Base-by-base conservation (phyloP, 192 early-diverging fungal genomes). In the Piromyces finnis region DNA sequence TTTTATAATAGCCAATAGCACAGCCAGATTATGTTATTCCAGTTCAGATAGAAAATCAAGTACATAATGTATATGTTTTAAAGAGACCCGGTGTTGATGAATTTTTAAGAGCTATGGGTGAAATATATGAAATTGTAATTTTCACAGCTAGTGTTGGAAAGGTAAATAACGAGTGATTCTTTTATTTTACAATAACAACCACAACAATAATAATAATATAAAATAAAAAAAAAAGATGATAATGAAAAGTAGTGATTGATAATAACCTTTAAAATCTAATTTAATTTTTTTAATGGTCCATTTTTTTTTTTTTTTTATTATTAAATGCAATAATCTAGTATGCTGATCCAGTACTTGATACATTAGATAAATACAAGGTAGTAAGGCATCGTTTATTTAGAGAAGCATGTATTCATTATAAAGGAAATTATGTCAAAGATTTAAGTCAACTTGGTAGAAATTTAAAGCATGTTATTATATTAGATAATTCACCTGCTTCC, bases 401-500 rank as follows among this genome's bases (percentile, higher is more conserved):
- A 82, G 97, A 99, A 82, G 92, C 94, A 27, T 99, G 97, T 86
- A 91, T 92, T 41, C 90, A 96, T 83, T 93, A 97, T 88, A 95
- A 94, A 79, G 97, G 97, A 77, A 96, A 94, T 86, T 98, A 99
- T 83, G 96, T 98, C 81, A 99, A 99, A 92, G 96, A 98, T 83
- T 85, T 99, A 37, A 93, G 91, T 80, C 90, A 92, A 85, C 89
- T 98, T 77, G 96, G 97, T 28, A 91, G 96, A 29, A 90, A 95
- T 77, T 83, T 99, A 30, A 90, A 87, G 30, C 87, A 92, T 80
- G 90, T 92, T 3, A 94, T 98, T 51, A 97, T 99, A 81, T 90
- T 98, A 77, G 97, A 99, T 87, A 98, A 98, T 87, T 95, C 94
- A 29, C 96, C 96, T 27, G 93, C 94, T n/a, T 95, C 93, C 82